These are phyloP conservation scores for Ramalina peruviana DNA, from an alignment of 495 filamentous ascomycete species.

Conservation along the genomic window DNA sequence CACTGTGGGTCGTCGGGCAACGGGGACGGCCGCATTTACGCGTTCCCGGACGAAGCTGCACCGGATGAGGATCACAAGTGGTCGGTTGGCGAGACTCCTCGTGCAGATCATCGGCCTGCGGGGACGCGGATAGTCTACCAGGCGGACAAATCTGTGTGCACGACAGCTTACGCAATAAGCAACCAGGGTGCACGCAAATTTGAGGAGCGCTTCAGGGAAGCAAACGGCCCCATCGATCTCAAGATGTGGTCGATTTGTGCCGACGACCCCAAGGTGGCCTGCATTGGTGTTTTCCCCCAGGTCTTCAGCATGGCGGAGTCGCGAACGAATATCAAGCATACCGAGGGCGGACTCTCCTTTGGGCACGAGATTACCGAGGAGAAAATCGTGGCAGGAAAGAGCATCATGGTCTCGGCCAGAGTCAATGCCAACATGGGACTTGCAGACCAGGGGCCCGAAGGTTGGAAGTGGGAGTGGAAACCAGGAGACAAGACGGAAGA, in stretches of 20 bases:
- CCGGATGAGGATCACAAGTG: constrained; percentile 10
- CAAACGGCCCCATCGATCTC: constrained; percentile 11
- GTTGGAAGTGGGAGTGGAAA: constrained; percentile 9
- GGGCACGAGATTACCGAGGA: constrained; percentile 11
- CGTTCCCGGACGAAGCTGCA: constrained; percentile 7
- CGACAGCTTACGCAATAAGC: constrained; percentile 11
- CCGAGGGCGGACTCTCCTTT: constrained; percentile 8
- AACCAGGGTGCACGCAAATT: constrained; percentile 9
- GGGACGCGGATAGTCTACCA: constrained; percentile 13
- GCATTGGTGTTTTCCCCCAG: constrained; percentile 12
- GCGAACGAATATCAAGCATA: constrained; percentile 12
- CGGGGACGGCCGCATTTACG: constrained; percentile 9
- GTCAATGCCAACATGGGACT: constrained; percentile 7
- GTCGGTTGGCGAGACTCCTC: constrained; percentile 6
- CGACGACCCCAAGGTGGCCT: constrained; percentile 3
- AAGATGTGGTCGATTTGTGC: constrained; percentile 9
- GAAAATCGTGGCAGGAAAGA: constrained; percentile 8
- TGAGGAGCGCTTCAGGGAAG: constrained; percentile 6
- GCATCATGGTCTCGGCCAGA: constrained; percentile 7
- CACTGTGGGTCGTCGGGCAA: constrained; percentile 22
- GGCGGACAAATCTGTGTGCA: constrained; percentile 5
- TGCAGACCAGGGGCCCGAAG: neutral
- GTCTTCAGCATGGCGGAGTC: constrained; percentile 12
- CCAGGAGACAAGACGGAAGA: constrained; percentile 1
- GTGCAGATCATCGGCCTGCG: constrained; percentile 1